Percentiles rank a stretch among this genome's conserved stretches.
Conservation (phyloP, 768 basidiomycete species). For the Mycena maculata region DNA sequence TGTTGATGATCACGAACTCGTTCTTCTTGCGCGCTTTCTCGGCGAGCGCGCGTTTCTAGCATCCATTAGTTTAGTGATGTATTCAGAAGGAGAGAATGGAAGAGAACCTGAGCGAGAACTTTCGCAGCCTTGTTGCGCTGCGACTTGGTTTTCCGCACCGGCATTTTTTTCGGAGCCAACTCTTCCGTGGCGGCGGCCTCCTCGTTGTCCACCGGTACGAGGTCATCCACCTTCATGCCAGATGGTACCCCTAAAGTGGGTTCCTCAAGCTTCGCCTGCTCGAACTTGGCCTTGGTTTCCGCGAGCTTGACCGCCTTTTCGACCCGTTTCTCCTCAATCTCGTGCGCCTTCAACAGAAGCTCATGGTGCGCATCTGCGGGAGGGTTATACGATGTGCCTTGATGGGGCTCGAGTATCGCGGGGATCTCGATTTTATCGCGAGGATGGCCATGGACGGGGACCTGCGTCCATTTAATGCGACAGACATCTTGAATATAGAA, state of each 20-base stretch:
- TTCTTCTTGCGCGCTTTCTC: constrained; percentile 71
- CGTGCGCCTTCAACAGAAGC: constrained; percentile 74
- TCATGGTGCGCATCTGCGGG: constrained; percentile 76
- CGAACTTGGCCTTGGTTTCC: constrained; percentile 66
- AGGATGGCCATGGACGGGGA: constrained; percentile 59
- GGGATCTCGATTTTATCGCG: constrained; percentile 69
- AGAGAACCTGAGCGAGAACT: constrained; percentile 70
- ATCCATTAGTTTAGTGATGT: neutral
- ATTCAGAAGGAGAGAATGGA: neutral
- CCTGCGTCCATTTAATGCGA: constrained; percentile 45
- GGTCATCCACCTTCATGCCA: constrained; percentile 75
- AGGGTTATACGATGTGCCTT: constrained; percentile 92
- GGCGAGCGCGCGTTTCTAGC: constrained; percentile 72
- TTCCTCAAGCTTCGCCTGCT: constrained; percentile 54
- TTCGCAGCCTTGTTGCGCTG: constrained; percentile 78
- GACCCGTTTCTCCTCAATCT: constrained; percentile 69
- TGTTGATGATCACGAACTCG: constrained; percentile 67
- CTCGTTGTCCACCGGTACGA: constrained; percentile 45
- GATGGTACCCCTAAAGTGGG: constrained; percentile 54
- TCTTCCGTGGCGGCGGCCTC: constrained; percentile 52
- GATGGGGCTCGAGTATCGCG: constrained; percentile 78
- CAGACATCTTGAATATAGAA: neutral
- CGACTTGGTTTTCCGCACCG: constrained; percentile 55
- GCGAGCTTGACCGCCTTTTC: constrained; percentile 65
- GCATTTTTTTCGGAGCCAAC: constrained; percentile 52